These are phyloP conservation scores for Phragmites australis DNA, from an alignment of 176 grass and related monocot genomes.

Conservation along the genomic window DNA sequence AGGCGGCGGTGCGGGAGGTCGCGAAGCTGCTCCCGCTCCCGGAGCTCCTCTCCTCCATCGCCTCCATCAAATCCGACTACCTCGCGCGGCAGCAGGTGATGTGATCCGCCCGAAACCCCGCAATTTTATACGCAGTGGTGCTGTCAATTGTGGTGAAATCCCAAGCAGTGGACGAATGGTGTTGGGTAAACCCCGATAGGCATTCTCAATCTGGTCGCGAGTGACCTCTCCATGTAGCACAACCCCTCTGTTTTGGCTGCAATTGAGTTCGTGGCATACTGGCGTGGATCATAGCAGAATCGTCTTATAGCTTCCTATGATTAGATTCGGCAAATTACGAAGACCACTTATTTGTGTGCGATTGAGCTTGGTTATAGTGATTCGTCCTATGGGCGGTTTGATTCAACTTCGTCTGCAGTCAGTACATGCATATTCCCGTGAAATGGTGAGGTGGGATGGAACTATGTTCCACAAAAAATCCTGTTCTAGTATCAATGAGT, in stretches of 20 bases:
- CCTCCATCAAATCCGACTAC: conserved; percentile 92
- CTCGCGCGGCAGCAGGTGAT: conserved; percentile 87
- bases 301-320: background rate
- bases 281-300: background rate
- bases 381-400: background rate
- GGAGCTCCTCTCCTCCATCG: conserved; percentile 87
- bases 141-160: conserved; percentile 33
- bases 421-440: background rate
- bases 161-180: background rate
- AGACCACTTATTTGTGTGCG: background rate
- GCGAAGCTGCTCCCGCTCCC: conserved; percentile 91
- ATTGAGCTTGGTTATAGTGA: background rate
- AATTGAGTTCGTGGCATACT: conserved; percentile 2
- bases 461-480: background rate
- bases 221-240: background rate
- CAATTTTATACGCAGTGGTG: background rate
- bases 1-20: conserved; percentile 94
- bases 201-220: background rate
- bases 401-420: background rate
- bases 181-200: background rate
- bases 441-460: conserved; percentile 19
- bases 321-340: background rate
- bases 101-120: conserved; percentile 22
- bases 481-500: background rate
- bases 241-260: conserved; percentile 20